These are phyloP conservation scores for Geotrichum citri-aurantii DNA, from an alignment of 1,139 yeast species.

Conservation along the genomic window DNA sequence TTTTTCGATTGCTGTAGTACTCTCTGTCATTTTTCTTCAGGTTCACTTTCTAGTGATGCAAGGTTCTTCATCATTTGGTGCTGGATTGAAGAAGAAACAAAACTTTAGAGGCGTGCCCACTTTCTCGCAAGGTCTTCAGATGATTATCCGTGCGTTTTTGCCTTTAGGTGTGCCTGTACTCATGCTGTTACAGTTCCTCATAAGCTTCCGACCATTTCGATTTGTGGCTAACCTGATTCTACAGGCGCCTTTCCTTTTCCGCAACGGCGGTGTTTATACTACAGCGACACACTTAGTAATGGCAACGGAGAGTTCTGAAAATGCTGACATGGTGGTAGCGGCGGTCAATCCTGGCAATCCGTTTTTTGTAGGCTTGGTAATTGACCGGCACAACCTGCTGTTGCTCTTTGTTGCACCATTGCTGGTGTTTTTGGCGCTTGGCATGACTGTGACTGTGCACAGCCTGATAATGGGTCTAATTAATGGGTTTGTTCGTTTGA, in stretches of 20 bases:
- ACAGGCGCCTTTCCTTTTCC: constrained; percentile 13
- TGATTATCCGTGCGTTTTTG: constrained; percentile 29
- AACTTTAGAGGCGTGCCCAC: constrained; percentile 43
- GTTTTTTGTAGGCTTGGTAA: constrained; percentile 27
- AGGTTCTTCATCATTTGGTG: not conserved
- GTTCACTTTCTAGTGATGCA: constrained; percentile 12
- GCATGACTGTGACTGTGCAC: constrained; percentile 23
- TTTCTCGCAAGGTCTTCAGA: constrained; percentile 46
- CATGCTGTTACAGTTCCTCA: constrained; percentile 21
- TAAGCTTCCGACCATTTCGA: constrained; percentile 22
- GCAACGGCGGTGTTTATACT: constrained; percentile 12
- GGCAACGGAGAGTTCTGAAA: constrained; percentile 17
- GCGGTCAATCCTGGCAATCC: constrained; percentile 19
- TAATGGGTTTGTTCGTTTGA: not conserved
- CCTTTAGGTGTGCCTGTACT: constrained; percentile 17
- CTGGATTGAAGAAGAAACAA: constrained; percentile 18
- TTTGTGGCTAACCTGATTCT: constrained; percentile 20
- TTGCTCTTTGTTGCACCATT: constrained; percentile 16
- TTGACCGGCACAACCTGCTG: constrained; percentile 34
- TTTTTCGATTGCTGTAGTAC: constrained; percentile 32
- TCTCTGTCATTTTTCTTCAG: constrained; percentile 27
- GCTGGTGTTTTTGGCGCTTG: constrained; percentile 35
- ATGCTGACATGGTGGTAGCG: constrained; percentile 15
- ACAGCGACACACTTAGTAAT: not conserved
- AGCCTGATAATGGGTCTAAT: not conserved